phyloP scores from a whole-genome alignment of 1,284 basidiomycete species.

The Coriolopsis trogii region DNA sequence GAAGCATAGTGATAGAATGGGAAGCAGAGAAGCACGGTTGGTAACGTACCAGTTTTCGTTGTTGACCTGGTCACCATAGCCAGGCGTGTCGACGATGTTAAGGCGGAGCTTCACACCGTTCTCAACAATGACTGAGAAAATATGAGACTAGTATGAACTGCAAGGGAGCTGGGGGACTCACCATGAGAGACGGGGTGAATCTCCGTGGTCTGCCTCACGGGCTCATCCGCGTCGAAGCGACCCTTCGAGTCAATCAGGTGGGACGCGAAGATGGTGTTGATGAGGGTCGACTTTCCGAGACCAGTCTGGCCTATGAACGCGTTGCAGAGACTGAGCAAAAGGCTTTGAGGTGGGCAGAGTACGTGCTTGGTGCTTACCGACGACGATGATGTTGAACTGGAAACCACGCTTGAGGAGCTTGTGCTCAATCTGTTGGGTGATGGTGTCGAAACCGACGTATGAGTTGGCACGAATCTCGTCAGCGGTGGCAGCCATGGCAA shows the following conservation, averaged over 20 bases:
- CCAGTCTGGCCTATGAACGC: constrained; percentile 84
- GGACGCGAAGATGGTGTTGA: constrained; percentile 98
- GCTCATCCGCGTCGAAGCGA: constrained; percentile 84
- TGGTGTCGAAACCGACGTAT: constrained; percentile 94
- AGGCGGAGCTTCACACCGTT: constrained; percentile 94
- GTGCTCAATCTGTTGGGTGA: constrained; percentile 98
- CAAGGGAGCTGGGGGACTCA: constrained; percentile 42
- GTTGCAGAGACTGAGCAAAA: background rate
- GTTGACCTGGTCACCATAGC: constrained; percentile 98
- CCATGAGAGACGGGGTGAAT: constrained; percentile 95
- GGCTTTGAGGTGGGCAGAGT: background rate
- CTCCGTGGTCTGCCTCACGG: constrained; percentile 92
- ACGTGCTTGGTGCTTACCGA: constrained; percentile 54
- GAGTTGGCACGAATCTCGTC: constrained; percentile 88
- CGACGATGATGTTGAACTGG: constrained; percentile 98
- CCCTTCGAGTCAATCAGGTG: constrained; percentile 99
- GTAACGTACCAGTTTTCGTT: constrained; percentile 91
- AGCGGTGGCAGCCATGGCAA: constrained; percentile 45
- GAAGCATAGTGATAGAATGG: background rate
- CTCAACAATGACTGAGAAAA: constrained; percentile 83
- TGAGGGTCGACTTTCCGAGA: constrained; percentile 96
- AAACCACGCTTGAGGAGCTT: constrained; percentile 99
- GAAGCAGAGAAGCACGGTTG: background rate
- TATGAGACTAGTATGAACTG: background rate
- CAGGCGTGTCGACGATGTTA: constrained; percentile 99